These are phyloP conservation scores for Leishmania mexicana DNA, from an alignment of 208 protist species.

Conservation along the genomic window DNA sequence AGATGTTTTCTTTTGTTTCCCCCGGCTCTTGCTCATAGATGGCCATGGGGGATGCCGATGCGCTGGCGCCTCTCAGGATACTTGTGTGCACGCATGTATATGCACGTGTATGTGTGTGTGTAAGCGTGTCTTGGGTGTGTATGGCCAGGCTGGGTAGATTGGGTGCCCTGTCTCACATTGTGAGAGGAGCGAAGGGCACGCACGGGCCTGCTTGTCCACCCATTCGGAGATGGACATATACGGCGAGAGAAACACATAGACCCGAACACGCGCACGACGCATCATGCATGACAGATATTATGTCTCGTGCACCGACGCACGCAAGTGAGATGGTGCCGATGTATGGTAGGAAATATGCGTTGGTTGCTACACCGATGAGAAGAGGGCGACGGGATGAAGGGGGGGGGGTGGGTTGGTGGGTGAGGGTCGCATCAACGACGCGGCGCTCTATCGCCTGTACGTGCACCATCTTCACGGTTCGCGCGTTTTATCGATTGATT, in stretches of 20 bases:
- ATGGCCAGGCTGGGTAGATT: neutral
- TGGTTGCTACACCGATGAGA: neutral
- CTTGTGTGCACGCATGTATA: neutral
- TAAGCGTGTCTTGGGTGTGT: neutral
- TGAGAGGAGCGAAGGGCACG: neutral
- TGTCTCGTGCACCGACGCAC: neutral
- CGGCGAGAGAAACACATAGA: neutral
- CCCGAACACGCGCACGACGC: neutral
- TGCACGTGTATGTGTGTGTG: neutral
- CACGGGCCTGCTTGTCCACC: neutral
- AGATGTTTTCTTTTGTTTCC: neutral
- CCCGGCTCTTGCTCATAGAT: neutral
- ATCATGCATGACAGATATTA: slow-evolving; percentile 1
- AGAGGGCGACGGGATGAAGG: neutral
- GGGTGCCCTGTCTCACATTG: no score
- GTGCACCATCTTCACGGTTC: neutral
- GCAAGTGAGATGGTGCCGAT: neutral
- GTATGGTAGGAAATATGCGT: neutral
- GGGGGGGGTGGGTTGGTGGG: neutral
- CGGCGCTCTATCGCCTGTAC: neutral
- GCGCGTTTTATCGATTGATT: neutral
- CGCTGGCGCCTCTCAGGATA: neutral
- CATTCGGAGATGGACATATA: neutral
- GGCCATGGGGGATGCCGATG: neutral
- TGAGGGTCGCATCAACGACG: neutral